These are phyloP conservation scores for Macadamia integrifolia DNA, from an alignment of 164 flowering plant species.

Conservation along the genomic window DNA sequence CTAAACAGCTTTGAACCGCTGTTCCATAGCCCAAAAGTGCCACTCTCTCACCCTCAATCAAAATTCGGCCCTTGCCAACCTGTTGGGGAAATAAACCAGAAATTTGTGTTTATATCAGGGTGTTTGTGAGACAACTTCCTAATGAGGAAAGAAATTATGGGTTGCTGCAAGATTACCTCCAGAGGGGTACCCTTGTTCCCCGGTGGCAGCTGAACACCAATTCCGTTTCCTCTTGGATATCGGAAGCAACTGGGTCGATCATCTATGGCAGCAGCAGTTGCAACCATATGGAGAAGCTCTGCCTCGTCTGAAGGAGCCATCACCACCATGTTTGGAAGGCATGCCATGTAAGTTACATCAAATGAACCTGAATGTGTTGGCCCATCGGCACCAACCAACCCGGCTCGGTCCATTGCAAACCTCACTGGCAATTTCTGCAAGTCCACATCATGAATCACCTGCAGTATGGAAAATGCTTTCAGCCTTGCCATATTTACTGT, in stretches of 20 bases:
- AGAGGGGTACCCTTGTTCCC: constrained; percentile 90
- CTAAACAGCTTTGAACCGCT: constrained; percentile 86
- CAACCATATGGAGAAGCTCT: constrained; percentile 95
- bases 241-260: constrained; percentile 92
- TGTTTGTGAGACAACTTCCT: background rate
- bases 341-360: constrained; percentile 92
- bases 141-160: background rate
- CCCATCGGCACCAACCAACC: constrained; percentile 96
- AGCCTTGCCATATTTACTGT: background rate
- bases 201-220: constrained; percentile 71
- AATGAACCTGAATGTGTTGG: constrained; percentile 95
- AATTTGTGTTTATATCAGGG: background rate
- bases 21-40: constrained; percentile 89
- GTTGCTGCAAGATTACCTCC: constrained; percentile 44
- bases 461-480: constrained; percentile 6
- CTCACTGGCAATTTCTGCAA: constrained; percentile 93
- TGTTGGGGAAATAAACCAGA: constrained; percentile 13
- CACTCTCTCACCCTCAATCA: constrained; percentile 84
- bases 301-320: constrained; percentile 99
- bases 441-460: constrained; percentile 97
- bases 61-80: constrained; percentile 83
- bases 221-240: constrained; percentile 93
- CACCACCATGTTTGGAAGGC: constrained; percentile 98
- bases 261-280: constrained; percentile 91
- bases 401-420: constrained; percentile 97